Conservation (phyloP, 768 basidiomycete genomes). For the Trametopsis cervina region DNA sequence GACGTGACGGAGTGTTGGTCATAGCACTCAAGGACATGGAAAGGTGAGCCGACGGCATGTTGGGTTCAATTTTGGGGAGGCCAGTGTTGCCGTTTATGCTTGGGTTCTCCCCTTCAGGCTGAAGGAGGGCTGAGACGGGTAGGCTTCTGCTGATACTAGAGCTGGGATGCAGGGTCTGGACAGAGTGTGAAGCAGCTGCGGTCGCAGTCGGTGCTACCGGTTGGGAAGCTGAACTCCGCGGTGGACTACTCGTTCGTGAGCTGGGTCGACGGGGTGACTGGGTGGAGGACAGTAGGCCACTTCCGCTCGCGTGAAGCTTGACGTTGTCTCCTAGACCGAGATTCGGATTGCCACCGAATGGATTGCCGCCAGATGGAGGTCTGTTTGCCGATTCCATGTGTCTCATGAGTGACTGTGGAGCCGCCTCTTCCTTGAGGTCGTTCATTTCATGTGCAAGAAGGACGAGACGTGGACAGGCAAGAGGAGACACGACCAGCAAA, state of each 20-base stretch:
- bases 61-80: neutral
- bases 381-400: too few species aligned
- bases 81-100: neutral
- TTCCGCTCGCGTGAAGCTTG: conserved; percentile 1
- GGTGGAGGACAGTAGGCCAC: neutral
- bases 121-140: neutral
- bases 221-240: neutral
- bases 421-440: too few species aligned
- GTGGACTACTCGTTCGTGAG: conserved; percentile 2
- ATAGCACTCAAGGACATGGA: neutral
- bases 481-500: too few species aligned
- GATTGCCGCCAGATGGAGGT: conserved; percentile 9
- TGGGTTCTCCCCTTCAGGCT: neutral
- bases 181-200: conserved; percentile 1
- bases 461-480: too few species aligned
- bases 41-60: neutral
- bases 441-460: too few species aligned
- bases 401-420: too few species aligned
- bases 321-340: conserved; percentile 6
- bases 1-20: neutral
- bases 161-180: neutral
- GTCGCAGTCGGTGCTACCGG: neutral
- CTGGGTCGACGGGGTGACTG: neutral
- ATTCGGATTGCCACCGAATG: conserved; percentile 11
- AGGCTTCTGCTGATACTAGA: neutral